These are phyloP conservation scores for Cnidoscolus chayamansa DNA, from an alignment of 441 rosid species.

Conservation along the genomic window DNA sequence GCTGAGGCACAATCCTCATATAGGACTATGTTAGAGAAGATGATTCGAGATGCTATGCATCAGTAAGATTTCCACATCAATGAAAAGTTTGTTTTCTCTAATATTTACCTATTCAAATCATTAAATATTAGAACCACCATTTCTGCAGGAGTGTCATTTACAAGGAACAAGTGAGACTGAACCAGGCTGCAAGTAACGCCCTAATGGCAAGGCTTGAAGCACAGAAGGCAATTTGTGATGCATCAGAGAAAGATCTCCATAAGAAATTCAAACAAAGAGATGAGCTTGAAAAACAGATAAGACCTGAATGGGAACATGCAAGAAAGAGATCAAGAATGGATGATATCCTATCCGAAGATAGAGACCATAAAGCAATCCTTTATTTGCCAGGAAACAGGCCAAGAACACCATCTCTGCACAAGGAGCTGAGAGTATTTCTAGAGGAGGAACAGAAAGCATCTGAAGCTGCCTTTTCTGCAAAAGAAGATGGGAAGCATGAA, in stretches of 20 bases:
- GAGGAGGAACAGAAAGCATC: constrained; percentile 78
- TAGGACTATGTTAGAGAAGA: constrained; percentile 74
- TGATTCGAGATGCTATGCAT: constrained; percentile 98
- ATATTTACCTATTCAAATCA: background rate
- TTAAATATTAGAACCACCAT: background rate
- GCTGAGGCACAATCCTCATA: constrained; percentile 94
- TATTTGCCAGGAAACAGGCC: constrained; percentile 64
- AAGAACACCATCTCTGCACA: constrained; percentile 40
- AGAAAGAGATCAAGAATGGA: constrained; percentile 77
- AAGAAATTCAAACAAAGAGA: constrained; percentile 74
- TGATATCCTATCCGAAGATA: constrained; percentile 44
- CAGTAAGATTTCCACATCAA: constrained; percentile 51
- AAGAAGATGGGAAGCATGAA: constrained; percentile 36
- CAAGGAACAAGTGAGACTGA: constrained; percentile 88
- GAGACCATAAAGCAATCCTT: constrained; percentile 43
- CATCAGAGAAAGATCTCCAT: constrained; percentile 81
- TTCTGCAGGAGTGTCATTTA: constrained; percentile 79
- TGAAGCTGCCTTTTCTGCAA: constrained; percentile 34
- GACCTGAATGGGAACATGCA: constrained; percentile 67
- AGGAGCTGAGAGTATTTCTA: constrained; percentile 59
- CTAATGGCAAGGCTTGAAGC: constrained; percentile 91
- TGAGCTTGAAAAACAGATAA: constrained; percentile 67
- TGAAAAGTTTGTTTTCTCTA: background rate
- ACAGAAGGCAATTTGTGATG: constrained; percentile 80
- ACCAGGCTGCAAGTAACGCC: constrained; percentile 75